Evolutionary conservation across 73 alveolate genomes (phyloP).

Genomic region (Halteria grandinella): DNA sequence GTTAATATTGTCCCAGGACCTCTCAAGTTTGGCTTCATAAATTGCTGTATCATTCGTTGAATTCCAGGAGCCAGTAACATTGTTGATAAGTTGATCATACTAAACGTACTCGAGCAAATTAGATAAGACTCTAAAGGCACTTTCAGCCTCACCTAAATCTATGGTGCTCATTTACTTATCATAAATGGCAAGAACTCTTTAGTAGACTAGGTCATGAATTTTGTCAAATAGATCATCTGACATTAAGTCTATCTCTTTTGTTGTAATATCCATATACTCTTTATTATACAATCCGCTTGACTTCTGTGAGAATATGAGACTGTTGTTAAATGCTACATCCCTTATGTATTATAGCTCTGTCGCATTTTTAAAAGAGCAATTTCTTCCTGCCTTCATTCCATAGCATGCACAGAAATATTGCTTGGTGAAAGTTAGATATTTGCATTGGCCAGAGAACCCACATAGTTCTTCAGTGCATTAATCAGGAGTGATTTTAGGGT

Average conservation of each 20-base stretch:
- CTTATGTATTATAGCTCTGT: neutral
- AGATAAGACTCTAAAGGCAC: neutral
- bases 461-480: neutral
- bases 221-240: slow-evolving; percentile 5
- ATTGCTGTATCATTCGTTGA: too few relatives aligned
- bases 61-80: slow-evolving; percentile 18
- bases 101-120: slow-evolving; percentile 13
- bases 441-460: neutral
- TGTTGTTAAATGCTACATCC: neutral
- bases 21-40: neutral
- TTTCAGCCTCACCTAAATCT: neutral
- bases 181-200: neutral
- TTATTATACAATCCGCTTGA: neutral
- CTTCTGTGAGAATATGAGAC: neutral
- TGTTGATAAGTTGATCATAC: neutral
- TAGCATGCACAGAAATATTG: slow-evolving; percentile 11
- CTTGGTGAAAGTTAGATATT: slow-evolving; percentile 1
- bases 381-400: neutral
- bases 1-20: neutral
- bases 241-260: neutral
- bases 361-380: neutral
- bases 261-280: slow-evolving; percentile 2
- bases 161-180: neutral
- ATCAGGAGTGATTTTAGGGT: neutral
- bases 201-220: neutral